Conservation (phyloP, 176 grass and related monocot genomes). For the Ensete glaucum region DNA sequence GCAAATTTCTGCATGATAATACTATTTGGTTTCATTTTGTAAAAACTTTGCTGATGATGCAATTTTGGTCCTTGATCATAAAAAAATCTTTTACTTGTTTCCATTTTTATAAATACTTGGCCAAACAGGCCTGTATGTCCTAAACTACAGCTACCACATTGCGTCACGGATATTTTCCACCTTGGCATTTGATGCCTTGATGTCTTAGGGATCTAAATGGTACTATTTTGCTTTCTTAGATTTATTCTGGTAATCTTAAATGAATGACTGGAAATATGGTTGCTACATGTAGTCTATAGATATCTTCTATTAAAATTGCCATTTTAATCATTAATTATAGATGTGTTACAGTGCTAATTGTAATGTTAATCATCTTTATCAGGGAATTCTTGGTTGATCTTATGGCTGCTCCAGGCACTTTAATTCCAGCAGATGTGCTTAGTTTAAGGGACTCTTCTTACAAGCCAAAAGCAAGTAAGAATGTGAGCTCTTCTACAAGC, state of each 20-base stretch:
- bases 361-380: conserved; percentile 10
- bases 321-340: neutral
- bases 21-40: neutral
- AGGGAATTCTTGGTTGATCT: conserved; percentile 99
- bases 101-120: neutral
- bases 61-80: neutral
- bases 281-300: neutral
- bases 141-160: too few relatives aligned
- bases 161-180: neutral
- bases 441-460: conserved; percentile 66
- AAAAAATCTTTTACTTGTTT: neutral
- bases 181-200: neutral
- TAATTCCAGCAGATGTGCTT: conserved; percentile 87
- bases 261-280: neutral
- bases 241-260: neutral
- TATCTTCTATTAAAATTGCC: neutral
- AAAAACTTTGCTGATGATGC: neutral
- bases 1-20: neutral
- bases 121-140: too few relatives aligned
- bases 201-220: neutral
- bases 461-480: conserved; percentile 35
- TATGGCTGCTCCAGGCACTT: conserved; percentile 91
- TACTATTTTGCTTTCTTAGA: neutral
- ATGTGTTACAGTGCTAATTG: neutral
- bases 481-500: conserved; percentile 25